A percentile compares a stretch with the other conserved stretches of the same genome.
Evolutionary conservation across 208 protist species (phyloP).

Genomic region (Wallacemonas sp.): DNA sequence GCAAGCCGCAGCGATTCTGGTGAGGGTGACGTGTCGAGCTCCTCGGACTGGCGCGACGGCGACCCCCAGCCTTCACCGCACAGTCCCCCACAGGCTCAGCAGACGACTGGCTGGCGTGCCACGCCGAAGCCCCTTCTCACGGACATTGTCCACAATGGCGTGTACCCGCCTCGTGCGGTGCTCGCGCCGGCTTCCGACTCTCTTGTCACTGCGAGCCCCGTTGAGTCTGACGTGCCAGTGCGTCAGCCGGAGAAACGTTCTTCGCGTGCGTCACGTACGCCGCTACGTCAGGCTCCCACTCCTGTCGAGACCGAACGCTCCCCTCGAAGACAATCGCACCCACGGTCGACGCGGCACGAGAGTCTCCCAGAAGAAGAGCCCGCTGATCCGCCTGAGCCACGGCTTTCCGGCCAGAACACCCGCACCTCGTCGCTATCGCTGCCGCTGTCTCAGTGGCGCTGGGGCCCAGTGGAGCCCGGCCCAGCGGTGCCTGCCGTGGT

Average conservation of each 20-base stretch:
- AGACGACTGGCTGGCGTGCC: background rate
- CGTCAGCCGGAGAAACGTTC: background rate
- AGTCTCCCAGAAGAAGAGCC: too few species aligned
- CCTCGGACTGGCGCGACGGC: background rate
- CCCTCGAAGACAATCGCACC: too few species aligned
- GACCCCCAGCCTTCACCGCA: background rate
- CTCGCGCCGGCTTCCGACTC: background rate
- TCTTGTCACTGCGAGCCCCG: background rate
- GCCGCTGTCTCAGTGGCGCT: conserved; percentile 2
- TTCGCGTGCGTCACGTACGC: background rate
- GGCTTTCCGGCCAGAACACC: too few species aligned
- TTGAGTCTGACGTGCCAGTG: background rate
- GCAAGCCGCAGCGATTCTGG: too few species aligned
- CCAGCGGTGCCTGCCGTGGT: conserved; percentile 5
- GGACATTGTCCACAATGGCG: conserved; percentile 1
- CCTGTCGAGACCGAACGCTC: too few species aligned
- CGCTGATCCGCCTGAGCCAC: too few species aligned
- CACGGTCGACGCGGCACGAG: too few species aligned
- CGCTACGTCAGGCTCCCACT: too few species aligned
- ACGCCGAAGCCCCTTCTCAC: conserved; percentile 9
- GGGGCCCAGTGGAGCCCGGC: conserved; percentile 6
- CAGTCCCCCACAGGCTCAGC: background rate
- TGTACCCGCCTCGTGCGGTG: conserved; percentile 1
- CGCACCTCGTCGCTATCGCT: too few species aligned
- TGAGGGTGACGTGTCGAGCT: too few species aligned